Percentiles rank a stretch among this genome's conserved stretches.
Conservation (phyloP, 257 asterid species). For the Solanum neorickii region DNA sequence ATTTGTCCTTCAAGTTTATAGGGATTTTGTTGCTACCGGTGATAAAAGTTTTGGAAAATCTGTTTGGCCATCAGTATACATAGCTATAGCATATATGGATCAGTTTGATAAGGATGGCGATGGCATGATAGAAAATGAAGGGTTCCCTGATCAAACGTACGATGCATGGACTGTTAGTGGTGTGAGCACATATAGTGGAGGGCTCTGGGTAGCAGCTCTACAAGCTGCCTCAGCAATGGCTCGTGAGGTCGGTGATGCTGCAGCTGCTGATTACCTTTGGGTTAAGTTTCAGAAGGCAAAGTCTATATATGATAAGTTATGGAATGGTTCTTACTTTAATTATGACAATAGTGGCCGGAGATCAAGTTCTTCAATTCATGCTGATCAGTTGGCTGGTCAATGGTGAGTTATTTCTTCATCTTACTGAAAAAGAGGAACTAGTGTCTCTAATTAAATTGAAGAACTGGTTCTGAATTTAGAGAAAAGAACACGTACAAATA, state of each 20-base stretch:
- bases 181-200: slow-evolving; percentile 94
- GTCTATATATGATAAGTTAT: slow-evolving; percentile 56
- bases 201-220: slow-evolving; percentile 94
- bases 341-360: slow-evolving; percentile 67
- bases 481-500: background rate
- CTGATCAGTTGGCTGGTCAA: slow-evolving; percentile 95
- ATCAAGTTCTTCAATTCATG: slow-evolving; percentile 78
- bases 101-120: slow-evolving; percentile 95
- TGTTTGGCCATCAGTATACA: slow-evolving; percentile 90
- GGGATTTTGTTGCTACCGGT: slow-evolving; percentile 78
- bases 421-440: background rate
- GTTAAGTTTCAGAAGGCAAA: slow-evolving; percentile 68
- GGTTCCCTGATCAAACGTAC: slow-evolving; percentile 93
- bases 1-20: slow-evolving; percentile 83
- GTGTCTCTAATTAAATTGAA: background rate
- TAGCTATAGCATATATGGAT: slow-evolving; percentile 92
- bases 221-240: slow-evolving; percentile 93
- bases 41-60: slow-evolving; percentile 57
- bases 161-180: slow-evolving; percentile 91
- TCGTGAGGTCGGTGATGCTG: slow-evolving; percentile 61
- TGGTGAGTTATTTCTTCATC: slow-evolving; percentile 35
- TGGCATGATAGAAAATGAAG: slow-evolving; percentile 97
- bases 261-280: slow-evolving; percentile 73
- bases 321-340: slow-evolving; percentile 89
- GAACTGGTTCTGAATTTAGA: background rate